phyloP scores from a whole-genome alignment of 768 basidiomycete genomes.

The Suillus decipiens region DNA sequence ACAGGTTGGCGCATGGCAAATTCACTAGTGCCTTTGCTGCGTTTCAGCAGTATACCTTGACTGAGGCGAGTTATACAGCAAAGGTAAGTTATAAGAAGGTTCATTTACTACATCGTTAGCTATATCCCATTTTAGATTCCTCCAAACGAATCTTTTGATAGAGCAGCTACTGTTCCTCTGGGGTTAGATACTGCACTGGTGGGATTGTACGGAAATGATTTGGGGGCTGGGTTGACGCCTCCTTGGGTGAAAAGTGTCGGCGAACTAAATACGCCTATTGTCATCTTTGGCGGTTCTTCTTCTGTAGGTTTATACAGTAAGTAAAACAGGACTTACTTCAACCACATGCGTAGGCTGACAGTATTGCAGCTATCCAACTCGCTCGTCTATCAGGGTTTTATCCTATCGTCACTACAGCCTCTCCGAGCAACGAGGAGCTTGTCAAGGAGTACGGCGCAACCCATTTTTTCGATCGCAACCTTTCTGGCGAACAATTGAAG shows the following conservation, averaged over 20 bases:
- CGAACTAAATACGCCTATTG: conserved; percentile 43
- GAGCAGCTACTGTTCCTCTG: conserved; percentile 50
- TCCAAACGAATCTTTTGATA: conserved; percentile 41
- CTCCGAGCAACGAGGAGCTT: conserved; percentile 27
- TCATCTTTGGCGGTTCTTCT: conserved; percentile 50
- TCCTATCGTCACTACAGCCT: conserved; percentile 43
- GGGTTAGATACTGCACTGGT: conserved; percentile 45
- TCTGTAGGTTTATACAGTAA: conserved; percentile 50
- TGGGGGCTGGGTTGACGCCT: conserved; percentile 41
- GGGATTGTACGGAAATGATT: conserved; percentile 44
- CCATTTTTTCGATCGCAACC: conserved; percentile 38
- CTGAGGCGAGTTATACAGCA: conserved; percentile 34
- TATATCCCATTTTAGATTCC: conserved; percentile 40
- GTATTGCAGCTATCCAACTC: conserved; percentile 37
- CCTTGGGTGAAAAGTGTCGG: conserved; percentile 35
- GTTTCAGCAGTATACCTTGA: conserved; percentile 45
- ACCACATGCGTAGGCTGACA: neutral
- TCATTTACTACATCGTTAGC: neutral
- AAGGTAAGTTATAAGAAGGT: conserved; percentile 32
- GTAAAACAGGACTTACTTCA: conserved; percentile 17
- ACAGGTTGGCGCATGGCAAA: conserved; percentile 35
- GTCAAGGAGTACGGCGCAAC: conserved; percentile 43
- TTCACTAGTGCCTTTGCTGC: conserved; percentile 27
- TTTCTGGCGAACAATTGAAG: conserved; percentile 17
- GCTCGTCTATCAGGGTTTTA: conserved; percentile 42